A percentile compares a stretch with the other conserved stretches of the same genome.
These are phyloP conservation scores for Dictyophora rubrovolvata DNA, from an alignment of 768 basidiomycete species.

Conservation along the genomic window DNA sequence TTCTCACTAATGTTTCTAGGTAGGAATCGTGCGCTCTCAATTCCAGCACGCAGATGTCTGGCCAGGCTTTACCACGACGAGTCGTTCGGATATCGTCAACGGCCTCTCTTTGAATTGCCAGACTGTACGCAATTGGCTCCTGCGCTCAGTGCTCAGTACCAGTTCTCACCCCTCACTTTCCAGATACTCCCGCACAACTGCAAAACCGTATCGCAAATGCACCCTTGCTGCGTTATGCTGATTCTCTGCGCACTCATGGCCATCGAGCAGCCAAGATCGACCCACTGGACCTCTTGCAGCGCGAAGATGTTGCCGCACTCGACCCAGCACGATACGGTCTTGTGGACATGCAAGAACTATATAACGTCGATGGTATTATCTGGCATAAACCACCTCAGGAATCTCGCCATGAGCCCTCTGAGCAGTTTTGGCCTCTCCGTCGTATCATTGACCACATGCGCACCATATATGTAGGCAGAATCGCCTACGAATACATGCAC, in stretches of 20 bases:
- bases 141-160: not conserved
- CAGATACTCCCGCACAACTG: conserved; percentile 59
- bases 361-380: conserved; percentile 72
- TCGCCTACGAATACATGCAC: conserved; percentile 92
- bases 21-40: not conserved
- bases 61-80: conserved; percentile 56
- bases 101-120: conserved; percentile 50
- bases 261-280: conserved; percentile 82
- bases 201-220: conserved; percentile 64
- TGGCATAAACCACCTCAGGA: conserved; percentile 48
- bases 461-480: conserved; percentile 67
- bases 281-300: conserved; percentile 77
- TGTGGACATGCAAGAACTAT: conserved; percentile 36
- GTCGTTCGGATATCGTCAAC: conserved; percentile 68
- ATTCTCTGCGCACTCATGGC: conserved; percentile 76
- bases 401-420: conserved; percentile 13
- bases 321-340: conserved; percentile 72
- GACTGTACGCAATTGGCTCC: conserved; percentile 67
- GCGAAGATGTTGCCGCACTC: conserved; percentile 71
- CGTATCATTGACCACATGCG: conserved; percentile 65
- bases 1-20: not conserved
- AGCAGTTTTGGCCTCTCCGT: conserved; percentile 51
- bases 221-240: conserved; percentile 76
- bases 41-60: not conserved
- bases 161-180: not conserved